Evolutionary conservation across 2,329 filamentous ascomycete species (phyloP), one percentile per base, ranked within the genome.

Genomic region (Colletotrichum sp.): DNA sequence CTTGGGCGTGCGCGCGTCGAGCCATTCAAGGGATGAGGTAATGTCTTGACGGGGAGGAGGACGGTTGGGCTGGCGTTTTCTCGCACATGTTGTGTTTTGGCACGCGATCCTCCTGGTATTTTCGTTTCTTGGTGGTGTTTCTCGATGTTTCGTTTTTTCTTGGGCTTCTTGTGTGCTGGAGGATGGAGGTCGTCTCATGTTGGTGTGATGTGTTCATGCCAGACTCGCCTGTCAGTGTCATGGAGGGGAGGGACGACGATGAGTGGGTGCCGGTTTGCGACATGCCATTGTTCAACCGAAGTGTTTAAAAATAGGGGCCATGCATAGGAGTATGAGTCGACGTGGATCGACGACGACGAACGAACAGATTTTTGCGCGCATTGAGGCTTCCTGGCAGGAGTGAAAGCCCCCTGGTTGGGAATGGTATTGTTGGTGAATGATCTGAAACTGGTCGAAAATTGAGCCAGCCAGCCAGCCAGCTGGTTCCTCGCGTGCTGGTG

Each of bases 361-460:
- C 36, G 15, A 39, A 48, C n/a, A 22, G 44, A 13, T 8, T 48
- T 44, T 48, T 48, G 44, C 44, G 44, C 44, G 44, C 44, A 75
- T 72, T 72, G 63, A 75, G 39, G 36, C 6, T 48, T 48, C 1
- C 44, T n/a, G 12, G 18, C 6, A 39, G 52, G 60, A 62, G 60
- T 63, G 63, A 64, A 26, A 59, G 32, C 24, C 63, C 64, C 30
- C 26, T 36, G 52, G 10, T 15, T 39, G 22, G 32, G 7, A 26
- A 8, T 8, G 18, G 44, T 48, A 22, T 48, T 48, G 44, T 22
- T 22, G n/a, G n/a, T 48, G 44, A 48, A 48, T 48, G 2, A 52
- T 73, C 57, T 73, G 69, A 72, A 73, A 75, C 70, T 48, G 30
- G 59, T 62, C 59, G 18, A 34, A n/a, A 22, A 34, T n/a, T 34